Base-by-base conservation (phyloP, 352 stramenopile species). In the Paralagenidium karlingii region DNA sequence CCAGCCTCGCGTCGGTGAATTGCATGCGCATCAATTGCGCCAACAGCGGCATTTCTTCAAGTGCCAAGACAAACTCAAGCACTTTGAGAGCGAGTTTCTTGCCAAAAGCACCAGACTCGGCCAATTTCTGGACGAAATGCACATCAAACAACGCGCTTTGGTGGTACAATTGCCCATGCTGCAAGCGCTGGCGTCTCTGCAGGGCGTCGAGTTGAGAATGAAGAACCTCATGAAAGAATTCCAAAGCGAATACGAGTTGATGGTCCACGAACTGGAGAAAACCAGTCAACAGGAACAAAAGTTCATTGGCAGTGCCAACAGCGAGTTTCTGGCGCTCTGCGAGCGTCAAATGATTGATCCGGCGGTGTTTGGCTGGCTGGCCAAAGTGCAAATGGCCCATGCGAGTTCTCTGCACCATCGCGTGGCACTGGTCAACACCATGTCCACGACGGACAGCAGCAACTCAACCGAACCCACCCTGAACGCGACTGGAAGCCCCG, bases 1-100 rank as follows among this genome's bases (percentile, higher is more conserved):
- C 38, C 70, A 94, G 34, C 82, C 84, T 21, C 74, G 84, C 16
- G 69, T 91, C 36, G 58, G 76, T 3, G 84, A 96, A 28, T 56
- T 96, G 18, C 40, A 83, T 25, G 76, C 44, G 22, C 84, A 96
- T 43, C 63, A 63, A 1, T 70, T 94, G 40, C 66, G 81, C 20
- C 56, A 65, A 29, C 62, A 93, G 6, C 71, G 79, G 8, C 65
- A 88, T 34, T 31, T 86, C 3, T 67, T 68, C 8, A 48, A 61
- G 2, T 38, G 94, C 24, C 47, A 55, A 20, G 55, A 70, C 27
- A 82, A 79, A 45, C 42, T 75, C 2, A 48, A 58, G 0, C 44
- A 56, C 0, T 75, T 92, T 18, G 60, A 89, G 22, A 27, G n/a
- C n/a, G n/a, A n/a, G n/a, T n/a, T n/a, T n/a, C n/a, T n/a, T n/a